Base-by-base conservation (phyloP, 768 basidiomycete species). In the Leccinellum rugosiceps region DNA sequence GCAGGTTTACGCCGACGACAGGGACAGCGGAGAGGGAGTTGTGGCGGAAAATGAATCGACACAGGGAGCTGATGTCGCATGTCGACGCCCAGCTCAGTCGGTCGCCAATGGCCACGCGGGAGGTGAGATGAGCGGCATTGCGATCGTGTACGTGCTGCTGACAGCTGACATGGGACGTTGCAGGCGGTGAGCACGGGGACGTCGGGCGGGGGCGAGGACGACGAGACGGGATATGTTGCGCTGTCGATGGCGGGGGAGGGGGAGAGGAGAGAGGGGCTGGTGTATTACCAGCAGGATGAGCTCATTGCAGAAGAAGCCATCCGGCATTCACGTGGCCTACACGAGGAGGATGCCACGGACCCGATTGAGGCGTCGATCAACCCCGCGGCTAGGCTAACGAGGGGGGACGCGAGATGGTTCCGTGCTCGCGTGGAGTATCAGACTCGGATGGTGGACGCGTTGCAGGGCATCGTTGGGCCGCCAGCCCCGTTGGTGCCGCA, bases 141-240 rank as follows among this genome's bases (percentile, higher is more conserved):
- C 6, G 26, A 14, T 2, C 34, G 46, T 6, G 41, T 17, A 26
- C 6, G 34, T 35, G 34, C 34, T 35, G 34, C 34, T 35, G 34
- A 34, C 13, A 9, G 59, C 65, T 65, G 60, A 68, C 56, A 9
- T 51, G 44, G 14, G n/a, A 50, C 1, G 10, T 32, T 43, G 47
- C 52, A 69, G 66, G 69, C 44, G 50, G 3, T 43, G 55, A 19
- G 38, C 6, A 25, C 11, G 56, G 60, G 60, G 68, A 70, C 49
- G 59, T 74, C 63, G 25, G 34, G 15, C 57, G 72, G 71, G 30
- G 72, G 74, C 13, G 70, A 69, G 21, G 84, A 87, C 66, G 86
- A 86, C 62, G 86, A 86, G 66, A 61, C 80, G 35, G 87, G 85
- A 6, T 77, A 82, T 64, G 59, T 59, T 19, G 72, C 78, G 59